Base-by-base conservation (phyloP, 2,329 filamentous ascomycete genomes). In the Nothophaeocryptopus gaeumannii region DNA sequence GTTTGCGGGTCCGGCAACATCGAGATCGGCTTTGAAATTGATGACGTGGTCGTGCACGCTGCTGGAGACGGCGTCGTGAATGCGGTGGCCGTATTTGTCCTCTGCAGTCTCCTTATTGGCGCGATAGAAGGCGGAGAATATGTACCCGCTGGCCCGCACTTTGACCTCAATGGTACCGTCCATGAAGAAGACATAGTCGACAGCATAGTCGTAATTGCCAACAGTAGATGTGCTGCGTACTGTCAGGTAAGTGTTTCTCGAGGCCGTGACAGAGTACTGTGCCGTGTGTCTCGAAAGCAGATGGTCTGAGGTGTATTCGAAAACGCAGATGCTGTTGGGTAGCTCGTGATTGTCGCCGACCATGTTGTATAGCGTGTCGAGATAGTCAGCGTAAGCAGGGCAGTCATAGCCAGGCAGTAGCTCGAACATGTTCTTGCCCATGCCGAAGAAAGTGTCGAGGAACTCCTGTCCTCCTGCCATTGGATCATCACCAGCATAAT, bases 151-250 rank as follows among this genome's bases (percentile, higher is more conserved):
- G 1, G 78, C 77, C 8, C 76, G 67, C 2, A 78, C 74, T 43
- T 79, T 74, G 33, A 80, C 72, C 9, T 74, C 67, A 5, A 82
- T 72, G 4, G 72, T 73, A 3, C 78, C 78, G 52, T 81, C 78
- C 8, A 76, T 58, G 58, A 72, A 74, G 63, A 82, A 81, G 12
- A 68, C 64, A 57, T 80, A 81, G 40, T 69, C 70, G 44, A 79
- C 74, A n/a, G 72, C 71, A 51, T 63, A 75, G 54, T 81, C 78
- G 59, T 81, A 80, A 63, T 81, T 81, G 1, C 76, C 77, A 2
- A 81, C 72, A 0, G 77, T 79, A 1, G 72, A 69, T 2, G 80
- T 71, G 1, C 67, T 71, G 0, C 78, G 69, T 2, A 81, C 64
- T 0, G 69, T 68, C 35, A 81, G 55, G 51, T 63, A 68, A 4